Percentiles rank a stretch among this genome's conserved stretches.
These are phyloP conservation scores for Onygenales sp. DNA, from an alignment of 2,329 filamentous ascomycete species.

Conservation along the genomic window DNA sequence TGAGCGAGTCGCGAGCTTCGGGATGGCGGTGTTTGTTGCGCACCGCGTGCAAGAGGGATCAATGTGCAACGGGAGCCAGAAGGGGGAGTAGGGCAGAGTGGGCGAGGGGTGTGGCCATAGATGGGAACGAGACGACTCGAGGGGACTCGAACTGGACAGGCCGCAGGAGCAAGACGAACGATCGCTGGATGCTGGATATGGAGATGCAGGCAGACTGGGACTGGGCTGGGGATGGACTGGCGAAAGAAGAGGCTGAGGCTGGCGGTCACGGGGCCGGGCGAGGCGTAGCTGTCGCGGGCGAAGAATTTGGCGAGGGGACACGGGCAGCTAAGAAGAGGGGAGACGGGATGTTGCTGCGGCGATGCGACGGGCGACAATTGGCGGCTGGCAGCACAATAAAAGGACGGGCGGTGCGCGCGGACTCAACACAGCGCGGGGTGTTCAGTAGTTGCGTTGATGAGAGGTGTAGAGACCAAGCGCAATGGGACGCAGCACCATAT, in stretches of 20 bases:
- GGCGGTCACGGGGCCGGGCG: background rate
- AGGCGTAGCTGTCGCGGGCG: background rate
- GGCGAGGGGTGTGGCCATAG: slow-evolving; percentile 1
- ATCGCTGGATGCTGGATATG: no score
- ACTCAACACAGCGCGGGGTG: background rate
- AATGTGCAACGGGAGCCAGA: background rate
- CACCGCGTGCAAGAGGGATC: background rate
- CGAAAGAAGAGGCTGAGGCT: background rate
- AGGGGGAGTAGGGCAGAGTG: background rate
- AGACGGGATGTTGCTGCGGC: background rate
- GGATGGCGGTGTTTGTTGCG: background rate
- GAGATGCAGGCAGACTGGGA: background rate
- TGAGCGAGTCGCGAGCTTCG: slow-evolving; percentile 23
- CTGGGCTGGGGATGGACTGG: background rate
- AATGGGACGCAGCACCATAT: slow-evolving; percentile 1
- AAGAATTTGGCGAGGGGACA: background rate
- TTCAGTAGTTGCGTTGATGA: background rate
- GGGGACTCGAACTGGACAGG: background rate
- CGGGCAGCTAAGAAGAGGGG: background rate
- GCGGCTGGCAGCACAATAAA: background rate
- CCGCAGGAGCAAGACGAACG: no score
- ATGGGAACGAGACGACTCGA: background rate
- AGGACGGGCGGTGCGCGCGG: background rate
- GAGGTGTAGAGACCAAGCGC: background rate
- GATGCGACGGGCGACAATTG: background rate